Evolutionary conservation across 2,329 filamentous ascomycete species (phyloP), one percentile per base, ranked within the genome.

Genomic region (Purpureocillium takamizusanense): DNA sequence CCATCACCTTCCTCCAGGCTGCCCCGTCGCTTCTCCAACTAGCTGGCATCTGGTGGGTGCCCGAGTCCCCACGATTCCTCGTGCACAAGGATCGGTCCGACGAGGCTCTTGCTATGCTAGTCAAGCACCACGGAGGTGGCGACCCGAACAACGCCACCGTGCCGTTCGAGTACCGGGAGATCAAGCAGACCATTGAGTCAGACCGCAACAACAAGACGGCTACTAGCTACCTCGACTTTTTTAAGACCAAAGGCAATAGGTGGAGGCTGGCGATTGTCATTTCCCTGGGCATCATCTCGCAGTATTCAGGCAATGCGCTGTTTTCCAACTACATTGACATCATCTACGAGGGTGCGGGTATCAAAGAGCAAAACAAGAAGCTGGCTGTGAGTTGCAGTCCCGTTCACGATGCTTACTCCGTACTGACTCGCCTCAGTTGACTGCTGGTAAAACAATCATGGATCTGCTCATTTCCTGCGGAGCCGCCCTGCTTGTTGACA

Each of bases 281-380:
- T 31, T 80, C 75, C 1, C 66, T 83, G 14, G 79, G 77, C 50
- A 60, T 83, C 47, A 80, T 83, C 51, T 81, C 76, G 2, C 78
- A 83, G 57, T 83, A 80, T 60, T 77, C 72, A 37, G 79, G 80
- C 33, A 83, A 83, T 51, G 78, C 75, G 14, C 60, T 83, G 2
- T 76, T 83, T 51, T 77, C 70, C 45, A 82, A 83, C 60, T 83
- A 83, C 55, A 76, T 79, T 50, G 73, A 77, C 42, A 65, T 70
- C 40, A 69, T 83, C 46, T 81, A 81, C 58, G 61, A 68, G 31
- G 71, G 70, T 35, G 76, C 77, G 36, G 78, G 78, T 33, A 80
- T 83, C 51, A 72, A 49, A 1, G 61, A 69, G 33, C 64, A 75
- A 52, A 69, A 70, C 51, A 66, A 70, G 56, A 76, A 77, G 59